A percentile compares a stretch with the other conserved stretches of the same genome.
These are phyloP conservation scores for Helicocarpus griseus DNA, from an alignment of 2,329 filamentous ascomycete genomes.

Conservation along the genomic window DNA sequence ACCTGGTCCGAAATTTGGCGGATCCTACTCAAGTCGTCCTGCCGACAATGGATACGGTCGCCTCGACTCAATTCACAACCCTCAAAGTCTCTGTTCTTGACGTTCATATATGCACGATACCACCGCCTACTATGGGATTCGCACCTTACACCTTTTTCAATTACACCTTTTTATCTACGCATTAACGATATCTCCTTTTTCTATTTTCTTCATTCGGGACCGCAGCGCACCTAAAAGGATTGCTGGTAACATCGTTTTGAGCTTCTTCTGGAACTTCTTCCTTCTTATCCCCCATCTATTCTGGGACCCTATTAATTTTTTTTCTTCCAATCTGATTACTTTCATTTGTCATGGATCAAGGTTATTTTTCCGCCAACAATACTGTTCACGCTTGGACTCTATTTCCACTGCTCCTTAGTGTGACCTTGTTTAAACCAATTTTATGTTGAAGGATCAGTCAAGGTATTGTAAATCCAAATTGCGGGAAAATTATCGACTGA, in stretches of 20 bases:
- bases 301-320: conserved; percentile 14
- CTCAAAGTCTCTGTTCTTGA: conserved; percentile 27
- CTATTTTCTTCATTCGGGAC: conserved; percentile 2
- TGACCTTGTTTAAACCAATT: too few relatives aligned
- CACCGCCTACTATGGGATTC: background rate
- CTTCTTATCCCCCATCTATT: conserved; percentile 19
- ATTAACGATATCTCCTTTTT: conserved; percentile 4
- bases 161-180: background rate
- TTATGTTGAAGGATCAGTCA: too few relatives aligned
- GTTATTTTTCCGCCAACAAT: background rate
- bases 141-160: background rate
- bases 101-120: background rate
- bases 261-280: conserved; percentile 13
- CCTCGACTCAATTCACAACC: conserved; percentile 24
- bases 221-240: conserved; percentile 1
- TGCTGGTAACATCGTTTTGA: background rate
- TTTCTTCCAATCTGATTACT: conserved; percentile 4
- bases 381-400: too few relatives aligned
- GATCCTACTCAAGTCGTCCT: conserved; percentile 20
- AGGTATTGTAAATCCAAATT: too few relatives aligned
- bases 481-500: too few relatives aligned
- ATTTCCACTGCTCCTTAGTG: too few relatives aligned
- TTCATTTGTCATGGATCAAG: background rate
- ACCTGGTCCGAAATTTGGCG: conserved; percentile 22
- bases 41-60: conserved; percentile 22